Conservation (phyloP, 805 yeast genomes). For the Yarrowia alimentaria region DNA sequence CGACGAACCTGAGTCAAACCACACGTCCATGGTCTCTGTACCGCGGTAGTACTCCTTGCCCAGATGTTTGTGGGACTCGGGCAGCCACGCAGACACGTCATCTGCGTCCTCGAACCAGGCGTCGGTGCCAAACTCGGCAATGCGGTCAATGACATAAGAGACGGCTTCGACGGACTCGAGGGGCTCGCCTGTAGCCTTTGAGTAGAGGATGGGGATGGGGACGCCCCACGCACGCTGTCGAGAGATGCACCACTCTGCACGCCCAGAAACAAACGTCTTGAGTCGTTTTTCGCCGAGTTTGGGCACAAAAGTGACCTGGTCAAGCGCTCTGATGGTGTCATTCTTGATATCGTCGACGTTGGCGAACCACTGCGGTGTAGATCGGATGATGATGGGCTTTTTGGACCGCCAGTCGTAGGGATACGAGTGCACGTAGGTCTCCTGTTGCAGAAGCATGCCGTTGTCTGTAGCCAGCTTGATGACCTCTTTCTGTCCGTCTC, state of each 20-base stretch:
- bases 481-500: conserved; percentile 53
- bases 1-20: conserved; percentile 97
- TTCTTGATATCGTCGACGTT: conserved; percentile 73
- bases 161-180: conserved; percentile 58
- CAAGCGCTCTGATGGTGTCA: conserved; percentile 57
- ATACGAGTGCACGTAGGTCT: conserved; percentile 70
- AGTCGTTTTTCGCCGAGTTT: conserved; percentile 69
- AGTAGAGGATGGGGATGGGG: conserved; percentile 85
- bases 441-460: conserved; percentile 36
- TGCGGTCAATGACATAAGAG: conserved; percentile 53
- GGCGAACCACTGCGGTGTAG: conserved; percentile 97
- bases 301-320: conserved; percentile 69
- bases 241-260: conserved; percentile 97
- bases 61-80: conserved; percentile 48
- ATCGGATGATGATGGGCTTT: conserved; percentile 88
- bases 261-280: conserved; percentile 63
- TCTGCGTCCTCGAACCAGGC: conserved; percentile 72
- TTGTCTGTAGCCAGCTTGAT: conserved; percentile 50
- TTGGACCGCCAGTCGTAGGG: conserved; percentile 98
- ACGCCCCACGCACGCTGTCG: conserved; percentile 98
- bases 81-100: conserved; percentile 70
- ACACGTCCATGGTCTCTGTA: conserved; percentile 93
- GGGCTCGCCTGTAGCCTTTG: conserved; percentile 59
- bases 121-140: conserved; percentile 63
- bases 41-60: conserved; percentile 59